Evolutionary conservation across 2,329 filamentous ascomycete species (phyloP).

Genomic region (Microsporum audouinii): DNA sequence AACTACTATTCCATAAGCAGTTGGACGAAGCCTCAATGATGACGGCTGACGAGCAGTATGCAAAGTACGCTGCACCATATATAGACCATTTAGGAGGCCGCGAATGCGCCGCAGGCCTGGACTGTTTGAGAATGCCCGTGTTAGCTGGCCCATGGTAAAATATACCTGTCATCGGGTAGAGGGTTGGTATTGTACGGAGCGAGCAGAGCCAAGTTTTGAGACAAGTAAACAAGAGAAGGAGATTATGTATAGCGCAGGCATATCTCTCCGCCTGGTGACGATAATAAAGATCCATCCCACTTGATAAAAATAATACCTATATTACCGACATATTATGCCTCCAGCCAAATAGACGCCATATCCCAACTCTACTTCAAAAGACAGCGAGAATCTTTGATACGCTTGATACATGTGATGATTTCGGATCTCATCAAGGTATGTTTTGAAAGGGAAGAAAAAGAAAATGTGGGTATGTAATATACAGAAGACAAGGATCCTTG

Average conservation of each 20-base stretch:
- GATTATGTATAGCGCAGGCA: background rate
- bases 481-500: background rate
- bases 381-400: background rate
- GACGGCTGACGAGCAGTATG: background rate
- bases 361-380: background rate
- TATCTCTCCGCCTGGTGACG: background rate
- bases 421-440: background rate
- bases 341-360: slow-evolving; percentile 1
- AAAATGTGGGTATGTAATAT: slow-evolving; percentile 1
- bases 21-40: background rate
- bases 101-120: background rate
- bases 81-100: background rate
- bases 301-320: background rate
- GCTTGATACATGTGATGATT: background rate
- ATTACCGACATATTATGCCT: background rate
- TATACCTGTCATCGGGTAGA: background rate
- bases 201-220: background rate
- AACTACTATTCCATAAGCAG: background rate
- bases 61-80: background rate
- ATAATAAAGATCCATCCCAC: background rate
- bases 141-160: background rate
- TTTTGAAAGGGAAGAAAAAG: background rate
- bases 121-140: background rate
- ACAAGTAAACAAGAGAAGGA: background rate
- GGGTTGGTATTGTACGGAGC: background rate